Conservation (phyloP, 495 filamentous ascomycete genomes). For the Xylaria flabelliformis region DNA sequence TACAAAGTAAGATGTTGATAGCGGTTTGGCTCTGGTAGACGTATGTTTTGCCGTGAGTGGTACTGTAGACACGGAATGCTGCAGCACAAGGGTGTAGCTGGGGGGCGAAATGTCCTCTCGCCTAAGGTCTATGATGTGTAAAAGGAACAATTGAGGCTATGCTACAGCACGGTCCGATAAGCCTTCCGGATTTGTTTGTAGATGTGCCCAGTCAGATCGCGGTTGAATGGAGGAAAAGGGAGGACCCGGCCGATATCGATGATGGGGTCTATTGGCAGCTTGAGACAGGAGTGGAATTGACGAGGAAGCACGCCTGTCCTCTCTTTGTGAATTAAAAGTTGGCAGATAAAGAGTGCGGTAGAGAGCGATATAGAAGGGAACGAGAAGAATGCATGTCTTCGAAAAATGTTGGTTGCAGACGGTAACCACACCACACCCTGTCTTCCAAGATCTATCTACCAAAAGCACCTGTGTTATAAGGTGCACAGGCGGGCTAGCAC, state of each 20-base stretch:
- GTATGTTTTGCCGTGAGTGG: background rate
- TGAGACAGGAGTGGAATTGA: conserved; percentile 1
- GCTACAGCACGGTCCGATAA: conserved; percentile 15
- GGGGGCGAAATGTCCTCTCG: conserved; percentile 2
- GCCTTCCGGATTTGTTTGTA: conserved; percentile 20
- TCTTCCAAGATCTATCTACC: background rate
- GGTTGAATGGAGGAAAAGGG: background rate
- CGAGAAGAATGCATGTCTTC: background rate
- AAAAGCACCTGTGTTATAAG: background rate
- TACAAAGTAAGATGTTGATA: background rate
- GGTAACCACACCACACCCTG: background rate
- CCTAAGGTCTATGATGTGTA: background rate
- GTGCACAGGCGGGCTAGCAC: conserved; percentile 7
- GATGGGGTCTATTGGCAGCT: conserved; percentile 12
- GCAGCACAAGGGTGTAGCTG: background rate
- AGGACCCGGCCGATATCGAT: background rate
- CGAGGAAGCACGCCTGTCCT: background rate
- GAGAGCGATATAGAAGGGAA: conserved; percentile 12
- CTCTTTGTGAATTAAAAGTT: conserved; percentile 3
- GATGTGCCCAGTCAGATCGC: conserved; percentile 19
- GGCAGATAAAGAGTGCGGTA: background rate
- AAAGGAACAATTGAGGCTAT: conserved; percentile 24
- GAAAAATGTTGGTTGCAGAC: background rate
- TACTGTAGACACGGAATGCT: background rate
- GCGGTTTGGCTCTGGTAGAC: background rate